Base-by-base conservation (phyloP, 176 grass and related monocot species). In the Thalia dealbata region DNA sequence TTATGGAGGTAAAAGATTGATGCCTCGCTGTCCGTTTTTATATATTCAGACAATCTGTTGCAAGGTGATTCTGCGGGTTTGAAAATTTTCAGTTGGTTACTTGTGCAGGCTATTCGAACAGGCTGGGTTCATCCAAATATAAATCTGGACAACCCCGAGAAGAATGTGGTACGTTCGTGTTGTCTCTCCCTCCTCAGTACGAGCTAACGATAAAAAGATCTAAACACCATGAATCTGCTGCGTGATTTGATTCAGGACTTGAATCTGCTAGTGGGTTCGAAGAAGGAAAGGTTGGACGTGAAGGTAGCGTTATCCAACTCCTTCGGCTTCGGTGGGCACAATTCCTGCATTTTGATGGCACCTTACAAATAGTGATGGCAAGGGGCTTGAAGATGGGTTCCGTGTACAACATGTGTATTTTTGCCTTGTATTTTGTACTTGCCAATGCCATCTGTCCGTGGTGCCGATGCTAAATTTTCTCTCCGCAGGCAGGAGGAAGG, bases 51-150 rank as follows among this genome's bases (percentile, higher is more conserved):
- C 3, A 11, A 41, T 41, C 13, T 43, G 9, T 14, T 38, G 32
- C 32, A 1, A 1, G 32, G 32, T 1, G 32, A 38, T 38, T 38
- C 32, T 38, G 32, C 32, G 32, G 32, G 32, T 38, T 38, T 38
- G 32, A 38, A 38, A 38, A 38, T 38, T 38, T 38, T 38, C 32
- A 38, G 32, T 38, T 38, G 32, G 32, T 38, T 7, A 10, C 23
- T 60, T 14, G 35, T 96, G 79, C 83, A 99, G 95, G 95, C 95
- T 85, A 99, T 99, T 86, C 82, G 87, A 84, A 93, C 87, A 81
- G 87, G 95, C 21, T 99, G 95, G 95, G 76, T 91, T 78, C 95
- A 99, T 88, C 90, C 95, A 18, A 99, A 99, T 88, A 83, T 99
- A 71, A 99, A 99, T 85, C 87, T 99, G 46, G 95, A 99, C 52